These are phyloP conservation scores for Ajuga reptans DNA, from an alignment of 305 asterid genomes.

Conservation along the genomic window DNA sequence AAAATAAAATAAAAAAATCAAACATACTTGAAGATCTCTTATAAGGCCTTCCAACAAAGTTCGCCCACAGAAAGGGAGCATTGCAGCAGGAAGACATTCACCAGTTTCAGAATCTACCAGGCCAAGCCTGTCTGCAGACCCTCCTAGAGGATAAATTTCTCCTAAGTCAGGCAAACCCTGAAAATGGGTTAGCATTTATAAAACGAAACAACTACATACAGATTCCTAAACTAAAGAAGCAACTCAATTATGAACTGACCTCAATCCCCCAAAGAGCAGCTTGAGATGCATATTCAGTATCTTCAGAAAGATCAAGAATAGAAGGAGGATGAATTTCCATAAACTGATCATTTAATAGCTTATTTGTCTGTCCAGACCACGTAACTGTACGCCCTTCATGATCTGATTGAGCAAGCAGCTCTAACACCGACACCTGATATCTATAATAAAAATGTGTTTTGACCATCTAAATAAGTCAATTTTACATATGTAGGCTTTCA, in stretches of 20 bases:
- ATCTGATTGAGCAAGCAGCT: conserved; percentile 66
- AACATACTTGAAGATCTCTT: conserved; percentile 92
- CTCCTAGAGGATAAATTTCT: conserved; percentile 98
- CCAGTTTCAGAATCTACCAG: conserved; percentile 80
- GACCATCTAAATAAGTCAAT: conserved; percentile 14
- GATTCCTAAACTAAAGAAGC: conserved; percentile 9
- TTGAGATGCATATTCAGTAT: conserved; percentile 73
- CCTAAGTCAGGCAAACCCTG: conserved; percentile 98
- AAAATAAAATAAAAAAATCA: conserved; percentile 15
- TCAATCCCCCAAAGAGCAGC: conserved; percentile 97
- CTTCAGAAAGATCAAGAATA: conserved; percentile 74
- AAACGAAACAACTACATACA: conserved; percentile 24
- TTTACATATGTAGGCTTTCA: not conserved
- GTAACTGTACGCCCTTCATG: conserved; percentile 37
- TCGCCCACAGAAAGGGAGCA: conserved; percentile 97
- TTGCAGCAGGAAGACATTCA: conserved; percentile 97
- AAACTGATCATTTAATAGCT: conserved; percentile 35
- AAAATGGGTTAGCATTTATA: conserved; percentile 37
- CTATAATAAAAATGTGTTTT: conserved; percentile 36
- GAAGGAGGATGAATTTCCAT: conserved; percentile 80
- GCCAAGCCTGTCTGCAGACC: conserved; percentile 96
- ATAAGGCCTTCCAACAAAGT: conserved; percentile 92
- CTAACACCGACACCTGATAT: conserved; percentile 70
- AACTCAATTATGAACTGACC: conserved; percentile 46
- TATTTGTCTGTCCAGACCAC: conserved; percentile 45